Conservation (phyloP, 768 basidiomycete species). For the Rubroboletus satanas region DNA sequence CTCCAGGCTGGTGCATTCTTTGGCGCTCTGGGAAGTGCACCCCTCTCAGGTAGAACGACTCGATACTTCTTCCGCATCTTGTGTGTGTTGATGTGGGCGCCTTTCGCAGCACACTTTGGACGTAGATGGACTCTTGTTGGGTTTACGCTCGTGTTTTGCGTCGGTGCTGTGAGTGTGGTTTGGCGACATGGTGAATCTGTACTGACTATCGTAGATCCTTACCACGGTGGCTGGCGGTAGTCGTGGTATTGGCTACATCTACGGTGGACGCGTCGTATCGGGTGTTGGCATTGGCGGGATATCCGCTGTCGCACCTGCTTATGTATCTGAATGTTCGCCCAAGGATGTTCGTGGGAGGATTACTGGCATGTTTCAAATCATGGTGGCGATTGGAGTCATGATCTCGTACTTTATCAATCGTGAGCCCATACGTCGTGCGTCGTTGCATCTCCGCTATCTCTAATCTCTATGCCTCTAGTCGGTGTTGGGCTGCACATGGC, state of each 20-base stretch:
- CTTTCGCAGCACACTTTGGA: conserved; percentile 53
- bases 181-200: neutral
- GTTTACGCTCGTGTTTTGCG: conserved; percentile 59
- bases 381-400: conserved; percentile 82
- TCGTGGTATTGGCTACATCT: conserved; percentile 65
- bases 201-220: conserved; percentile 45
- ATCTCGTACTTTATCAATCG: conserved; percentile 80
- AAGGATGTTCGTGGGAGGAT: conserved; percentile 84
- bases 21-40: conserved; percentile 72
- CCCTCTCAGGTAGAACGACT: conserved; percentile 53
- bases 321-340: conserved; percentile 83
- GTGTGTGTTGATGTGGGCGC: neutral
- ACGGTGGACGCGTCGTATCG: conserved; percentile 74
- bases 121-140: conserved; percentile 58
- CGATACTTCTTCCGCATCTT: neutral
- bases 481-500: conserved; percentile 56
- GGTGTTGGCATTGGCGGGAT: conserved; percentile 83
- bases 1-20: conserved; percentile 88
- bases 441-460: conserved; percentile 6
- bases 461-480: conserved; percentile 33
- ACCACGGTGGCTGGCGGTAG: conserved; percentile 60
- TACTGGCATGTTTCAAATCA: conserved; percentile 83
- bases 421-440: conserved; percentile 31
- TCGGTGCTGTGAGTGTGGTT: conserved; percentile 62
- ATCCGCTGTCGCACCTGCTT: conserved; percentile 80